Evolutionary conservation across 139 green algal genomes (phyloP).

Genomic region (Mychonastes homosphaera): DNA sequence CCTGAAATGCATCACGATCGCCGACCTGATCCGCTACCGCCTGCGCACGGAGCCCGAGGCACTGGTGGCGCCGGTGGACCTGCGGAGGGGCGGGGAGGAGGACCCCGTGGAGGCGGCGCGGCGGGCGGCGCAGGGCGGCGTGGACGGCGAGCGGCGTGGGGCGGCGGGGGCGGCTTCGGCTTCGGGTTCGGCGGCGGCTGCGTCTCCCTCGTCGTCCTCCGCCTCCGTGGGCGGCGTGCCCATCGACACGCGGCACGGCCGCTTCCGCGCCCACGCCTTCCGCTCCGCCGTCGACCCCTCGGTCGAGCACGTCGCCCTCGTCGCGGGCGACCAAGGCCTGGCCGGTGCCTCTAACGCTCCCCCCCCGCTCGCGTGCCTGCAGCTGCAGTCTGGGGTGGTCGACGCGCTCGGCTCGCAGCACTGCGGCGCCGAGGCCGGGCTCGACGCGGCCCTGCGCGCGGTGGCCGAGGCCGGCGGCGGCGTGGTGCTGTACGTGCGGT

Average conservation of each 20-base stretch:
- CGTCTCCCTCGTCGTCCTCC: background rate
- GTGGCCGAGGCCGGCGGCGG: slow-evolving; percentile 31
- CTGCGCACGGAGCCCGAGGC: too few species aligned
- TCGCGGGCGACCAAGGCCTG: slow-evolving; percentile 23
- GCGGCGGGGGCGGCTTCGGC: too few species aligned
- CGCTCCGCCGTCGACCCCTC: slow-evolving; percentile 30
- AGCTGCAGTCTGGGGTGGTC: slow-evolving; percentile 28
- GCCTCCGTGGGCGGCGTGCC: background rate
- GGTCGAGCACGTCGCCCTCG: slow-evolving; percentile 51
- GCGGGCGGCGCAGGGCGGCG: background rate
- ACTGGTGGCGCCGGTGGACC: slow-evolving; percentile 20
- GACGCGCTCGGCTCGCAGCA: slow-evolving; percentile 34
- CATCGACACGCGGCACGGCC: slow-evolving; percentile 22
- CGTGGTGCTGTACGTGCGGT: slow-evolving; percentile 50
- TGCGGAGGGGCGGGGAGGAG: slow-evolving; percentile 3
- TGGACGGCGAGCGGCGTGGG: too few species aligned
- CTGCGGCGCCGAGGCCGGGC: slow-evolving; percentile 16
- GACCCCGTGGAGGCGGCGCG: slow-evolving; percentile 13
- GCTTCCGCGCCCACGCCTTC: slow-evolving; percentile 40
- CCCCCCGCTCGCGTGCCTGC: slow-evolving; percentile 24
- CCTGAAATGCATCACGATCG: slow-evolving; percentile 87
- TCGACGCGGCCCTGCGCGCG: slow-evolving; percentile 34
- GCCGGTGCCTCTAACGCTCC: background rate
- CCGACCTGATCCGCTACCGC: slow-evolving; percentile 69
- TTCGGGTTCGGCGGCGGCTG: background rate